phyloP scores from a whole-genome alignment of 768 basidiomycete species.

The Suillus subaureus region DNA sequence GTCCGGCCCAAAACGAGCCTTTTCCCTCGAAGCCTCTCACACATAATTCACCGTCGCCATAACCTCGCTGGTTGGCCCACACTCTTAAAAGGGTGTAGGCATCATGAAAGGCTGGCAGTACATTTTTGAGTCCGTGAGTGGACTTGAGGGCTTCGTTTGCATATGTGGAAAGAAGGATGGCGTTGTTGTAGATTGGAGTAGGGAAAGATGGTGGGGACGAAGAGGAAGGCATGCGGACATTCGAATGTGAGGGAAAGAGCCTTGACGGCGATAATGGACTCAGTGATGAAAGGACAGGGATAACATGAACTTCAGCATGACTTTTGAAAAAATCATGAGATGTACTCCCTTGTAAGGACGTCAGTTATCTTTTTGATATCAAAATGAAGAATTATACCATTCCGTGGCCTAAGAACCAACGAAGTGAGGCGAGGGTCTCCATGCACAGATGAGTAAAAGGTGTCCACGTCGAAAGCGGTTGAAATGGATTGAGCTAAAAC shows the following conservation, averaged over 20 bases:
- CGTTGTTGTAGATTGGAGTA: slow-evolving; percentile 82
- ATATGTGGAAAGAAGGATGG: slow-evolving; percentile 54
- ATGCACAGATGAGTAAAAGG: slow-evolving; percentile 56
- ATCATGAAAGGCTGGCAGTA: slow-evolving; percentile 63
- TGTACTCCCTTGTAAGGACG: slow-evolving; percentile 45
- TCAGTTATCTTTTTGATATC: slow-evolving; percentile 30
- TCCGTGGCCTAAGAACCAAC: slow-evolving; percentile 58
- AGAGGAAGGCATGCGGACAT: slow-evolving; percentile 51
- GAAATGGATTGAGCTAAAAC: slow-evolving; percentile 66
- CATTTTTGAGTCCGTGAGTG: slow-evolving; percentile 52
- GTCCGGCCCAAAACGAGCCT: slow-evolving; percentile 68
- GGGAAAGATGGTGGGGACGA: slow-evolving; percentile 37
- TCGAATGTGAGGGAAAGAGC: slow-evolving; percentile 75
- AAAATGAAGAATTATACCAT: slow-evolving; percentile 43
- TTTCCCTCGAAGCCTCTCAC: slow-evolving; percentile 70
- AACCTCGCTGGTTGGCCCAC: slow-evolving; percentile 91
- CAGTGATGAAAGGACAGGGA: slow-evolving; percentile 61
- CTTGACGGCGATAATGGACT: slow-evolving; percentile 68
- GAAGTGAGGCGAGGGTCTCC: slow-evolving; percentile 68
- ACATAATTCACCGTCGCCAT: slow-evolving; percentile 59
- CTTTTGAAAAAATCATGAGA: slow-evolving; percentile 64
- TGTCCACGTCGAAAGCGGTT: slow-evolving; percentile 53
- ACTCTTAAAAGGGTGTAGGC: slow-evolving; percentile 80
- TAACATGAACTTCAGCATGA: slow-evolving; percentile 71
- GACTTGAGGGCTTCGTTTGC: slow-evolving; percentile 40